Base-by-base conservation (phyloP, 768 basidiomycete species). In the Sarcodon aspratus region DNA sequence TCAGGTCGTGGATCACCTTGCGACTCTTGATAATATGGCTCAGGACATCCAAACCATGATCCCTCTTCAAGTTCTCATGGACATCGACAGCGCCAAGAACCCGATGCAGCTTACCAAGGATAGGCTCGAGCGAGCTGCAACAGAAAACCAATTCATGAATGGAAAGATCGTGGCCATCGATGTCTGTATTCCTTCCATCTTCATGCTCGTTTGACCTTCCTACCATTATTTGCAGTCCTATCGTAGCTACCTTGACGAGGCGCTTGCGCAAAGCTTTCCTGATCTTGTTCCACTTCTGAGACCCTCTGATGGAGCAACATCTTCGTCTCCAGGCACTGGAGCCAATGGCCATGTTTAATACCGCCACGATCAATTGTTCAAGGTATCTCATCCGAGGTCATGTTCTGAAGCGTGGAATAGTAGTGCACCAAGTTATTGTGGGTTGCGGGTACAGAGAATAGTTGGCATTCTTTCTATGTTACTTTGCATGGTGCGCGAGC, bases 61-160 rank as follows among this genome's bases (percentile, higher is more conserved):
- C 13, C 87, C 87, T 0, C 68, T 84, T 63, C 84, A 89, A 61
- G 75, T 88, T 27, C 66, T 86, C 32, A 72, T 74, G 21, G 89
- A 91, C 54, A 83, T 91, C 50, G 89, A 92, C 69, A 82, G 79
- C 54, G 71, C 80, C 3, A 75, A 79, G 42, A 90, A 91, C 60
- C 89, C 88, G 4, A 81, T 86, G 80, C 79, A 81, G 59, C 69
- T 89, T 46, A 89, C 89, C 13, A 77, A 79, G 54, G 87, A 90
- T 50, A 73, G 85, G 46, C 63, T 92, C 11, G 89, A 92, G 65
- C 74, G 87, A 47, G 79, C 86, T 0, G 86, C 89, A 32, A 85
- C 85, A 2, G 90, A 92, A 66, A 92, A 92, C 59, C 89, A 90
- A 59, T 91, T 89, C 54, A 87, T 89, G 83, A 88, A 91, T 58